Conservation (phyloP, 2,329 filamentous ascomycete genomes). For the Aspergillus quadricinctus region DNA sequence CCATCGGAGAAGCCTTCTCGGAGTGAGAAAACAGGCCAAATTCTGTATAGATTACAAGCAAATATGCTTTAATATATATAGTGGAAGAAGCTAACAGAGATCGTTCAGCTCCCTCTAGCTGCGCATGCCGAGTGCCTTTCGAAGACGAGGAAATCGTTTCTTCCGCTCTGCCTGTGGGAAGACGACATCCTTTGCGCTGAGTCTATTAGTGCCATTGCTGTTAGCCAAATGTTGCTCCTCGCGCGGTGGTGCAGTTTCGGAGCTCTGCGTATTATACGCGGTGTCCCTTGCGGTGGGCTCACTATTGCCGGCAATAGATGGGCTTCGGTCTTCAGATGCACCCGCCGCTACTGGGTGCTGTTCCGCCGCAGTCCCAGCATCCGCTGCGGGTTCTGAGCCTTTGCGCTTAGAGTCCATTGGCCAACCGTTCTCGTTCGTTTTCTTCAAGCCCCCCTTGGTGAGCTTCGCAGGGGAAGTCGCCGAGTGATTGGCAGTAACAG, state of each 20-base stretch:
- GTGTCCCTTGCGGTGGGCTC: not conserved
- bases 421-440: constrained; percentile 19
- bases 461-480: constrained; percentile 22
- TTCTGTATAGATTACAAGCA: not conserved
- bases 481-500: constrained; percentile 15
- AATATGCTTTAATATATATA: constrained; percentile 1
- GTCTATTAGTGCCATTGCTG: not conserved
- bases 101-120: not conserved
- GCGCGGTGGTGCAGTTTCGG: not conserved
- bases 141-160: constrained; percentile 43
- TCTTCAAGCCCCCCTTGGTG: constrained; percentile 24
- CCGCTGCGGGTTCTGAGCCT: not conserved
- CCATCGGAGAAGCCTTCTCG: not conserved
- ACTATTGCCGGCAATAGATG: not conserved
- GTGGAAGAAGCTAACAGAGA: not conserved
- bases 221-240: not conserved
- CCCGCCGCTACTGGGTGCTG: not conserved
- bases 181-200: constrained; percentile 25
- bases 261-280: not conserved
- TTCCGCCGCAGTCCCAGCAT: not conserved
- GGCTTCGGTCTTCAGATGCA: not conserved
- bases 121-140: constrained; percentile 42
- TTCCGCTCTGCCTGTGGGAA: constrained; percentile 38
- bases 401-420: constrained; percentile 17
- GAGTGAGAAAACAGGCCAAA: not conserved